Base-by-base conservation (phyloP, 768 basidiomycete genomes). In the Neoboletus magnificus region DNA sequence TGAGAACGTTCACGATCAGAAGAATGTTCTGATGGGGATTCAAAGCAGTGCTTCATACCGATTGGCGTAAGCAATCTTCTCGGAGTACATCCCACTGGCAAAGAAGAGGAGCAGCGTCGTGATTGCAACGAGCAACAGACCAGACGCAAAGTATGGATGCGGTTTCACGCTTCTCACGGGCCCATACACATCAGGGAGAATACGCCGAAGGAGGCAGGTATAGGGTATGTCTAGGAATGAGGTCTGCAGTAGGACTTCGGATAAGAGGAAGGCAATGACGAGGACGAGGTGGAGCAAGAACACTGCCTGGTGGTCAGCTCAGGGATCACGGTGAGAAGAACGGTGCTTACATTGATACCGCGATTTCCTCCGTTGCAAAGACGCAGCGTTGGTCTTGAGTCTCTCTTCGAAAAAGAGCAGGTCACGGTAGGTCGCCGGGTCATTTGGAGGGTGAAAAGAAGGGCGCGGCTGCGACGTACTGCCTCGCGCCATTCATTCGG, bases 41-140 rank as follows among this genome's bases (percentile, higher is more conserved):
- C 46, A 57, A 36, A 51, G 33, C 39, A 54, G 48, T 52, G 39
- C 30, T 48, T 77, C 89, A 65, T 69, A 95, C 95, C 88, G 88
- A 75, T 97, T 94, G 20, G 96, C 94, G 70, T 97, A 98, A 4
- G 84, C 89, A 63, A 98, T 95, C 76, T 96, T 95, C 71, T 99
- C 94, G 4, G 87, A 79, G 66, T 98, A 99, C 83, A 95, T 89
- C 18, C 96, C 96, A 63, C 91, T 95, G 10, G 93, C 93, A 69
- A 97, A 98, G 79, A 98, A 97, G 37, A 99, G 81, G 32, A 89
- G 82, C 9, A 98, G 83, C 2, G 95, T 95, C 15, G 93, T 94
- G 51, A 93, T 84, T 20, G 88, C 84, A 29, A 98, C 91, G 57
- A 96, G 90, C 12, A 97, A 76, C 36, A 93, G 73, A 1, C 89